Evolutionary conservation across 176 grass and related monocot genomes (phyloP).

Genomic region (Eragrostis curvula): DNA sequence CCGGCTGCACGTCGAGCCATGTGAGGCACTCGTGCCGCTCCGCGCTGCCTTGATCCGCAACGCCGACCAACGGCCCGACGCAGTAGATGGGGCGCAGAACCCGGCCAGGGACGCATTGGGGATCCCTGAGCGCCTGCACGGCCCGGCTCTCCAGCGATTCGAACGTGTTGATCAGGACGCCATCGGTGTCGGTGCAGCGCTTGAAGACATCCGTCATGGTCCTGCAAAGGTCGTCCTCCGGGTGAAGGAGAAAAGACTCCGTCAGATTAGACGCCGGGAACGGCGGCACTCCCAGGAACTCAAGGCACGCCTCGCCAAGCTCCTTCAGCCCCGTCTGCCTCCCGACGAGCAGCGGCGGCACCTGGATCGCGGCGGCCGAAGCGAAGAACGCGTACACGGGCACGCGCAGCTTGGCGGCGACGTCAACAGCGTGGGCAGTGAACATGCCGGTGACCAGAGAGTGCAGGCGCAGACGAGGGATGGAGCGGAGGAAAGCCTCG

Average conservation of each 20-base stretch:
- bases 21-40: slow-evolving; percentile 21
- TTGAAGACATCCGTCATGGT: background rate
- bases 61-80: background rate
- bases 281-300: background rate
- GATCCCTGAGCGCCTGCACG: background rate
- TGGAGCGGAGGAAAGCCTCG: background rate
- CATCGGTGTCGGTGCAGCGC: background rate
- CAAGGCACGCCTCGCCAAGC: background rate
- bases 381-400: slow-evolving; percentile 8
- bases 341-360: no score
- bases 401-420: background rate
- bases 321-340: background rate
- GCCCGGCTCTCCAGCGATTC: slow-evolving; percentile 11
- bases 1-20: slow-evolving; percentile 39
- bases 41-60: no score
- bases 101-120: background rate
- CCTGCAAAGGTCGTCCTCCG: slow-evolving; percentile 4
- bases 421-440: background rate
- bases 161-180: slow-evolving; percentile 14
- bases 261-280: slow-evolving; percentile 9
- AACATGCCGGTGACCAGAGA: background rate
- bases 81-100: background rate
- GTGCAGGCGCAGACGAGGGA: background rate
- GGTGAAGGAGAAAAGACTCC: background rate
- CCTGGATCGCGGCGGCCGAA: background rate